Base-by-base conservation (phyloP, 2,329 filamentous ascomycete species). In the Rachicladosporium sp. region DNA sequence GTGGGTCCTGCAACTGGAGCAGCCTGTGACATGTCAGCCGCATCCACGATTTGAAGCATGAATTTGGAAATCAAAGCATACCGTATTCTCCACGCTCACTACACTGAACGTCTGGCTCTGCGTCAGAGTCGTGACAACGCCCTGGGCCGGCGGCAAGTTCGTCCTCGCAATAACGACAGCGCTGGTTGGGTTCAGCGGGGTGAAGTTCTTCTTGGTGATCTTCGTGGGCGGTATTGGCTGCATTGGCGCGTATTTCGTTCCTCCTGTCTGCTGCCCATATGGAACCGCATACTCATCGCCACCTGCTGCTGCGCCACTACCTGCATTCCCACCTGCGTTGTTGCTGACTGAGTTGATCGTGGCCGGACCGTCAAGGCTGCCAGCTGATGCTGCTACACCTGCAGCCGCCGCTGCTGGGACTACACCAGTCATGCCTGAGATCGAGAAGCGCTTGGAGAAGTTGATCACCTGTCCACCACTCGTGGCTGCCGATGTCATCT, bases 371-470 rank as follows among this genome's bases (percentile, higher is more conserved):
- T 27, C 23, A 27, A 27, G 23, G 23, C 23, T 27, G 5, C 55
- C 66, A 45, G 46, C 57, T 8, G 23, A 27, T 6, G 37, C 39
- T 35, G 54, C 66, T 38, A 51, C 63, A 6, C 61, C 61, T 4
- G 56, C 54, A 4, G 64, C 48, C 7, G 55, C 54, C 19, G 62
- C 52, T 10, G 56, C 63, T 12, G 50, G 43, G 19, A 52, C 48
- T 4, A 60, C 60, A 30, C 78, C 78, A 2, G 70, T 77, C 78
- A 82, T 81, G 48, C 68, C 70, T 8, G 65, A 65, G 38, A 82
- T 62, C n/a, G 72, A 69, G 59, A 84, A 84, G 45, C 78, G 76
- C 36, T 63, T 50, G 8, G 77, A 80, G 54, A 69, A 81, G 50
- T 73, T 76, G 41, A 68, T 71, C 12, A 76, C 62, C 3, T 67